Evolutionary conservation across 495 filamentous ascomycete genomes (phyloP).

Genomic region (Daldinia decipiens): DNA sequence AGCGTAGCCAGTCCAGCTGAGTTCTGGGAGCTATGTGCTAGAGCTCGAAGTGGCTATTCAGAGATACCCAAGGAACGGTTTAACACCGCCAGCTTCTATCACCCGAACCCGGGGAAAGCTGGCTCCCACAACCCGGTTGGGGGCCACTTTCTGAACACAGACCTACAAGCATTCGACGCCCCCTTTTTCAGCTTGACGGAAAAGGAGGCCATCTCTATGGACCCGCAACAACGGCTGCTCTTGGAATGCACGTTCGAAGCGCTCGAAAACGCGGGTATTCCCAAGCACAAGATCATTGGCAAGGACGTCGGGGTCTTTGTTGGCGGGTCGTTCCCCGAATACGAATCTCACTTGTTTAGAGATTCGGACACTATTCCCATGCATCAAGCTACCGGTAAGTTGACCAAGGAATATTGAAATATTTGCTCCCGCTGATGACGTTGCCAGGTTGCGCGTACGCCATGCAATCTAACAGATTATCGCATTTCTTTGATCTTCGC

Average conservation of each 20-base stretch:
- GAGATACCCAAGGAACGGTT: conserved; percentile 78
- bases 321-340: conserved; percentile 86
- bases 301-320: conserved; percentile 86
- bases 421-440: conserved; percentile 29
- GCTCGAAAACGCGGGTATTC: conserved; percentile 86
- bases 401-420: conserved; percentile 56
- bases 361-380: conserved; percentile 73
- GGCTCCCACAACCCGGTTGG: conserved; percentile 79
- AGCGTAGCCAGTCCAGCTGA: conserved; percentile 64
- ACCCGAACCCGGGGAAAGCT: conserved; percentile 78
- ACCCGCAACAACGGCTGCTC: conserved; percentile 83
- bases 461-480: conserved; percentile 71
- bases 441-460: conserved; percentile 61
- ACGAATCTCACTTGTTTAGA: conserved; percentile 79
- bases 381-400: conserved; percentile 62
- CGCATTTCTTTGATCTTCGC: conserved; percentile 67
- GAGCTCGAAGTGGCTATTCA: conserved; percentile 67
- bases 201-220: conserved; percentile 79
- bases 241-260: conserved; percentile 87
- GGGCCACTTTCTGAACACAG: conserved; percentile 78
- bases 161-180: conserved; percentile 82
- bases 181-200: conserved; percentile 85
- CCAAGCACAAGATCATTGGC: conserved; percentile 77
- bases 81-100: conserved; percentile 71
- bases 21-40: conserved; percentile 68